Evolutionary conservation across 192 early-diverging fungal genomes (phyloP).

Genomic region (Podila verticillata): DNA sequence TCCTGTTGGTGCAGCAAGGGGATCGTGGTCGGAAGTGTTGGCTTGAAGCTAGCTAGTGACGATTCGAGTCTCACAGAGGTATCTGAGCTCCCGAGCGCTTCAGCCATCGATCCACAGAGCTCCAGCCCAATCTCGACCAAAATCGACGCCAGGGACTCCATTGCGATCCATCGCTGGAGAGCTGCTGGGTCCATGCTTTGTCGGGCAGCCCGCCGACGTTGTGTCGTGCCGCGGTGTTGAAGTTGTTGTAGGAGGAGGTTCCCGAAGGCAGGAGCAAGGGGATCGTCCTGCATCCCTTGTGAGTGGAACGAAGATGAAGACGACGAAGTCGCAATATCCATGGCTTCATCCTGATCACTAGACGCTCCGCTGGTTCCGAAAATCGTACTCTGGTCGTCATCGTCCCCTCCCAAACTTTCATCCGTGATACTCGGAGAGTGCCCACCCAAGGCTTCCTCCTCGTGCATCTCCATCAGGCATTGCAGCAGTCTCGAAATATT

Average conservation of each 20-base stretch:
- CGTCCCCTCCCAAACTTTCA: not conserved
- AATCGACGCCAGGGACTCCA: conserved; percentile 28
- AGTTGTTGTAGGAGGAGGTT: not conserved
- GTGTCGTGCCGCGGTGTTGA: conserved; percentile 1
- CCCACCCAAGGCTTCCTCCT: conserved; percentile 27
- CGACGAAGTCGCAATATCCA: conserved; percentile 20
- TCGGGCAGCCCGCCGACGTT: not conserved
- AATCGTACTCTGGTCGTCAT: conserved; percentile 3
- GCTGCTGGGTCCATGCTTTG: conserved; percentile 5
- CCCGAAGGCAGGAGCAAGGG: not conserved
- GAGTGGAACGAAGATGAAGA: not conserved
- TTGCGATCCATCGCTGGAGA: conserved; percentile 26
- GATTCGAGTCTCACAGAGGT: not conserved
- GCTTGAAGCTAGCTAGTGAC: not conserved
- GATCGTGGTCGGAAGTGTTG: not conserved
- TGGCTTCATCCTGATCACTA: conserved; percentile 43
- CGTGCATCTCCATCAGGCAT: conserved; percentile 45
- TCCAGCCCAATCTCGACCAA: conserved; percentile 45
- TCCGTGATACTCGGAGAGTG: not conserved
- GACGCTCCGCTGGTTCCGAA: conserved; percentile 23
- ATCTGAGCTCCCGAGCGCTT: conserved; percentile 23
- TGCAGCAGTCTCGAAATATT: conserved; percentile 26
- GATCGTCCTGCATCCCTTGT: not conserved
- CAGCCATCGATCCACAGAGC: conserved; percentile 41
- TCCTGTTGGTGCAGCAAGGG: not conserved